These are phyloP conservation scores for Psilocybe sp. DNA, from an alignment of 768 basidiomycete species.

Conservation along the genomic window DNA sequence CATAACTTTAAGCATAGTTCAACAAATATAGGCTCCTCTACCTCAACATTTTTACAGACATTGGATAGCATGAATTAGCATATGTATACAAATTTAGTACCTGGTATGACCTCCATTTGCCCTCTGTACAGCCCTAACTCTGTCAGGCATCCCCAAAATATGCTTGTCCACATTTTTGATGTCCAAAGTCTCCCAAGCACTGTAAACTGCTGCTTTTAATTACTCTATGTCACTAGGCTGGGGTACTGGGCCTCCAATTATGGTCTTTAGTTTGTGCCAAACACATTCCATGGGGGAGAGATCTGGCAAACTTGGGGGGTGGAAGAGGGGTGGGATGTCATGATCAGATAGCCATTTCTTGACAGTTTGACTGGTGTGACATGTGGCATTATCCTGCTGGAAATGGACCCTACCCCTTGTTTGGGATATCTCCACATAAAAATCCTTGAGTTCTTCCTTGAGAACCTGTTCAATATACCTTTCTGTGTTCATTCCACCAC, in stretches of 20 bases:
- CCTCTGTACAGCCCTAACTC: conserved; percentile 14
- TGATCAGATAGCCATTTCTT: conserved; percentile 19
- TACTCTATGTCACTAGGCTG: conserved; percentile 17
- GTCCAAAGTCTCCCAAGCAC: conserved; percentile 19
- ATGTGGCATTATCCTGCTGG: conserved; percentile 25
- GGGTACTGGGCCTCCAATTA: conserved; percentile 11
- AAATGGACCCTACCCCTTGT: conserved; percentile 11
- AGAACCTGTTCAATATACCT: conserved; percentile 24
- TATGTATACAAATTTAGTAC: conserved; percentile 18
- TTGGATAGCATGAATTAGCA: too few relatives aligned
- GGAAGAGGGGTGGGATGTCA: conserved; percentile 18
- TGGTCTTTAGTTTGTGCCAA: conserved; percentile 29
- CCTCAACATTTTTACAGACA: too few relatives aligned
- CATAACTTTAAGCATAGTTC: too few relatives aligned
- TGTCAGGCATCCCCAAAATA: conserved; percentile 16
- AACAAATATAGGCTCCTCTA: too few relatives aligned
- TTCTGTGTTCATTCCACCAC: conserved; percentile 15
- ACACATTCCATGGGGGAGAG: conserved; percentile 28
- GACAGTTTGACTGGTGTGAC: conserved; percentile 17
- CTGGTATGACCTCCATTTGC: conserved; percentile 18
- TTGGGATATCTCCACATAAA: conserved; percentile 15
- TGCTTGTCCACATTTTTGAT: conserved; percentile 17
- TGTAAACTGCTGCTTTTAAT: conserved; percentile 14
- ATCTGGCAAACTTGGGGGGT: conserved; percentile 29
- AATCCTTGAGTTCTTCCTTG: conserved; percentile 14